Percentiles rank a stretch among this genome's conserved stretches.
Evolutionary conservation across 1,284 basidiomycete genomes (phyloP).

Genomic region (Trametes sp.): DNA sequence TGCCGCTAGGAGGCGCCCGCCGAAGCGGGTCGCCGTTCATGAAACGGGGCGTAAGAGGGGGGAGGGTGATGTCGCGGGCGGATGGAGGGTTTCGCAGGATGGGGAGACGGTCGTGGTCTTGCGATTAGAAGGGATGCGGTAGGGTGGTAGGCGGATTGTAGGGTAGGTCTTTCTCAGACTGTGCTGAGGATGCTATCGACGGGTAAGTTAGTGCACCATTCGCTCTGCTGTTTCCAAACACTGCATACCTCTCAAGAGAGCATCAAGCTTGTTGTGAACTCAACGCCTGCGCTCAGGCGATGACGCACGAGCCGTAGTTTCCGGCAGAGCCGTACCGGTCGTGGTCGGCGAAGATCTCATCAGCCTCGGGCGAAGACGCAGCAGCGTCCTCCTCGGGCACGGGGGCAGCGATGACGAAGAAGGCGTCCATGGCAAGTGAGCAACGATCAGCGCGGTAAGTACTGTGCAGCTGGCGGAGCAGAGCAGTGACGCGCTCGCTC

Average conservation of each 20-base stretch:
- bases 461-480: background rate
- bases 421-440: slow-evolving; percentile 30
- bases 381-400: slow-evolving; percentile 26
- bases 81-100: slow-evolving; percentile 12
- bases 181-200: slow-evolving; percentile 12
- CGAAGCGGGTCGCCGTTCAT: background rate
- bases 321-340: slow-evolving; percentile 15
- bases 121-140: slow-evolving; percentile 26
- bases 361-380: slow-evolving; percentile 12
- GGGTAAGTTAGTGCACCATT: background rate
- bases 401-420: slow-evolving; percentile 31
- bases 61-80: background rate
- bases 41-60: no score
- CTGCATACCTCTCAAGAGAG: slow-evolving; percentile 14
- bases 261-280: background rate
- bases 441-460: slow-evolving; percentile 2
- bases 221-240: background rate
- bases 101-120: slow-evolving; percentile 17
- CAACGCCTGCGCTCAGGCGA: slow-evolving; percentile 17
- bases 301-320: slow-evolving; percentile 22
- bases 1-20: slow-evolving; percentile 8
- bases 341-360: slow-evolving; percentile 27
- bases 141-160: slow-evolving; percentile 18
- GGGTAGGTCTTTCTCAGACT: slow-evolving; percentile 22
- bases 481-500: slow-evolving; percentile 16